Percentiles rank a stretch among this genome's conserved stretches.
phyloP scores from a whole-genome alignment of 345 rosid genomes.

The Hibiscus syriacus region DNA sequence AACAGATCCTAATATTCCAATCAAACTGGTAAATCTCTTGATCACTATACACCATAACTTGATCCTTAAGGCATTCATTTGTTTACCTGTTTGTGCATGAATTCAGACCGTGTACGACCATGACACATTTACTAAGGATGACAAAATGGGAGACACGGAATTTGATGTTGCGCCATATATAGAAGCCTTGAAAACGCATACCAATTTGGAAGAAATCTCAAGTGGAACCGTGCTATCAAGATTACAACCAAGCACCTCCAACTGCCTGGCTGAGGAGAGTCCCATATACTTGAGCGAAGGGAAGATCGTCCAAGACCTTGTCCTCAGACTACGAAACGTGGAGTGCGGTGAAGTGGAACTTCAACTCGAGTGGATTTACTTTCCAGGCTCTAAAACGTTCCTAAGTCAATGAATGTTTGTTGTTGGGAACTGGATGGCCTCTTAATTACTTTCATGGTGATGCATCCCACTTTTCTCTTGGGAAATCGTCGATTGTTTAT shows the following conservation, averaged over 20 bases:
- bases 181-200: constrained; percentile 53
- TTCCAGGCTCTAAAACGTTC: constrained; percentile 49
- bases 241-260: constrained; percentile 42
- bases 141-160: constrained; percentile 90
- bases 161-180: constrained; percentile 50
- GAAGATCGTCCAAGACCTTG: constrained; percentile 54
- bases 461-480: no score
- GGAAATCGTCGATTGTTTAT: no score
- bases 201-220: constrained; percentile 34
- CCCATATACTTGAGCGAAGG: constrained; percentile 34
- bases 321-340: constrained; percentile 64
- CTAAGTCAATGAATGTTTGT: not conserved
- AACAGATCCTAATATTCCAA: no score
- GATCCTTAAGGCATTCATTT: no score
- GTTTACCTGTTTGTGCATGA: no score
- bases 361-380: constrained; percentile 76
- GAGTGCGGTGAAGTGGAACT: constrained; percentile 89
- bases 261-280: constrained; percentile 70
- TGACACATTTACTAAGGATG: constrained; percentile 80
- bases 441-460: no score
- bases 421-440: no score
- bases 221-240: constrained; percentile 53
- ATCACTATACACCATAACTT: no score
- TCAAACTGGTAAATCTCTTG: no score
- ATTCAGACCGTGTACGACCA: constrained; percentile 73